A percentile compares a stretch with the other conserved stretches of the same genome.
These are phyloP conservation scores for Aspergillus terreus DNA, from an alignment of 2,329 filamentous ascomycete genomes.

Conservation along the genomic window DNA sequence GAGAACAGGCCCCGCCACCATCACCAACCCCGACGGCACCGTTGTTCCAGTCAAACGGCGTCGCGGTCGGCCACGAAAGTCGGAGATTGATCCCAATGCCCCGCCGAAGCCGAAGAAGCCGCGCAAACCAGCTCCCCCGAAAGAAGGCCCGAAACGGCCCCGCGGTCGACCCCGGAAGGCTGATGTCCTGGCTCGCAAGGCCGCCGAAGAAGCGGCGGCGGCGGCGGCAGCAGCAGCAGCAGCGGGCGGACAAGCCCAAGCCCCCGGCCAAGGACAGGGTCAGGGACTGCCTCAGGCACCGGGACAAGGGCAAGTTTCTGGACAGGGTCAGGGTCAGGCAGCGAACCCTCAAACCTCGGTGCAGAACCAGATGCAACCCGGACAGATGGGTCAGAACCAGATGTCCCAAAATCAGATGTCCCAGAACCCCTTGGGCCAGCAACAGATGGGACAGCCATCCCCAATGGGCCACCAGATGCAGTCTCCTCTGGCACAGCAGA, in stretches of 20 bases:
- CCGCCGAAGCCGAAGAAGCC: conserved; percentile 20
- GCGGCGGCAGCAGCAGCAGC: not conserved
- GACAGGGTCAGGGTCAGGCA: conserved; percentile 5
- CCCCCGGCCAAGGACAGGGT: not conserved
- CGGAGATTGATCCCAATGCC: conserved; percentile 13
- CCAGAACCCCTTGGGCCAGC: not conserved
- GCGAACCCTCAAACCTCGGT: conserved; percentile 5
- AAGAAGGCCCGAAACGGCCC: conserved; percentile 26
- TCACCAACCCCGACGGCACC: conserved; percentile 15
- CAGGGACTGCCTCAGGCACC: not conserved
- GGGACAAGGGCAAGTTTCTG: not conserved
- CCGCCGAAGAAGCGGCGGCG: conserved; percentile 7
- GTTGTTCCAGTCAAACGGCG: conserved; percentile 19
- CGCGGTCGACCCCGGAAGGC: conserved; percentile 33
- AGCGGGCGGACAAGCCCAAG: not conserved
- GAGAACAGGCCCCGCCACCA: not conserved
- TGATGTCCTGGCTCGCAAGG: conserved; percentile 24
- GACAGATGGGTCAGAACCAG: not conserved
- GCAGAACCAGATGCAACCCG: not conserved
- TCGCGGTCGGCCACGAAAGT: conserved; percentile 23
- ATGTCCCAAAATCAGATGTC: not conserved
- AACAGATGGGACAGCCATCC: not conserved
- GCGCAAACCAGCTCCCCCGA: conserved; percentile 14
- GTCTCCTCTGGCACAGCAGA: not conserved
- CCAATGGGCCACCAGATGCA: not conserved